Evolutionary conservation across 2,329 filamentous ascomycete genomes (phyloP).

Genomic region (Xylariaceae sp.): DNA sequence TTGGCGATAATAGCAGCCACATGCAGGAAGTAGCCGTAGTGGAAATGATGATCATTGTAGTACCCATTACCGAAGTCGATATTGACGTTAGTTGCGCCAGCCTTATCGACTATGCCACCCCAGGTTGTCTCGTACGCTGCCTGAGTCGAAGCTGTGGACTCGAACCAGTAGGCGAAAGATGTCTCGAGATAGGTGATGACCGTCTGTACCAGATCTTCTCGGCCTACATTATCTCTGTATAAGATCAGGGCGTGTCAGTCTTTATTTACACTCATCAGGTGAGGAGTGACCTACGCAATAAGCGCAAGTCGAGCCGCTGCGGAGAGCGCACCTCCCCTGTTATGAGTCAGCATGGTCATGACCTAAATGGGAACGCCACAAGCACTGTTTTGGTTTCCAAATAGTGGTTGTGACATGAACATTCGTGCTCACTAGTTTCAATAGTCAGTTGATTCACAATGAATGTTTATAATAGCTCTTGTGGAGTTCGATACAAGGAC

Average conservation of each 20-base stretch:
- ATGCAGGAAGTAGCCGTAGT: constrained; percentile 9
- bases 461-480: too few relatives aligned
- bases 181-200: constrained; percentile 8
- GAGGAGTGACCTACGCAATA: constrained; percentile 6
- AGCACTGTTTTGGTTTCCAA: neutral
- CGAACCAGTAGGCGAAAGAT: constrained; percentile 6
- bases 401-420: too few relatives aligned
- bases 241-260: neutral
- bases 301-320: constrained; percentile 6
- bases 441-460: too few relatives aligned
- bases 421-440: too few relatives aligned
- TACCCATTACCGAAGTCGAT: constrained; percentile 10
- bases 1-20: constrained; percentile 8
- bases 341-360: too few relatives aligned
- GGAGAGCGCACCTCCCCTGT: constrained; percentile 4
- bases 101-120: constrained; percentile 8
- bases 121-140: constrained; percentile 7
- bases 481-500: too few relatives aligned
- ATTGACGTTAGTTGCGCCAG: constrained; percentile 5
- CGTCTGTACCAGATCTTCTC: constrained; percentile 4
- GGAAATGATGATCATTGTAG: constrained; percentile 10
- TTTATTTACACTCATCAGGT: neutral
- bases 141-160: constrained; percentile 2
- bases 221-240: constrained; percentile 5
- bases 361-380: neutral